Percentiles rank a stretch among this genome's conserved stretches.
Conservation (phyloP, 169 alveolate species). For the Cryptosporidium viatorum region DNA sequence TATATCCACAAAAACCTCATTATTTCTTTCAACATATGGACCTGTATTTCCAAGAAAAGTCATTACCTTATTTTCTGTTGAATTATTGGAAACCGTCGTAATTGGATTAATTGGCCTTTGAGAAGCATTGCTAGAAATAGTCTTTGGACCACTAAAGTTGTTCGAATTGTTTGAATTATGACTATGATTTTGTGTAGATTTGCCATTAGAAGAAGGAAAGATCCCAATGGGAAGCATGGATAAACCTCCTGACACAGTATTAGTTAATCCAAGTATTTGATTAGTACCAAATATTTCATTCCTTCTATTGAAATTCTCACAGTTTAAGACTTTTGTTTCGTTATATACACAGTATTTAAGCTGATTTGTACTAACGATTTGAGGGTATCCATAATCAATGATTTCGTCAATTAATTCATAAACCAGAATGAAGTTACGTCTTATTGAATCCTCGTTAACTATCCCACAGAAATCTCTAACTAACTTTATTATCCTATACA, state of each 20-base stretch:
- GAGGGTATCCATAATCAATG: conserved; percentile 96
- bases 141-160: conserved; percentile 56
- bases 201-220: conserved; percentile 30
- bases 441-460: conserved; percentile 95
- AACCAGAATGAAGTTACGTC: conserved; percentile 94
- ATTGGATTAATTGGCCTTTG: conserved; percentile 82
- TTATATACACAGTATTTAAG: conserved; percentile 86
- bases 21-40: conserved; percentile 80
- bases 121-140: conserved; percentile 85
- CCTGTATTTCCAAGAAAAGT: conserved; percentile 37
- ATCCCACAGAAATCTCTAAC: conserved; percentile 96
- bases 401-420: conserved; percentile 97
- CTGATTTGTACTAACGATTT: conserved; percentile 92
- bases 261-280: conserved; percentile 48
- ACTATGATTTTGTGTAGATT: conserved; percentile 1
- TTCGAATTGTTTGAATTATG: conserved; percentile 15
- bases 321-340: conserved; percentile 58
- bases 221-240: conserved; percentile 58
- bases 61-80: conserved; percentile 54
- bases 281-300: conserved; percentile 25
- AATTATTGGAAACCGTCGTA: conserved; percentile 42
- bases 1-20: conserved; percentile 94
- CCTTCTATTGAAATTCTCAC: conserved; percentile 61
- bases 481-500: conserved; percentile 88
- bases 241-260: conserved; percentile 43